A percentile compares a stretch with the other conserved stretches of the same genome.
Conservation (phyloP, 2,329 filamentous ascomycete genomes). For the Beauveria sp. region DNA sequence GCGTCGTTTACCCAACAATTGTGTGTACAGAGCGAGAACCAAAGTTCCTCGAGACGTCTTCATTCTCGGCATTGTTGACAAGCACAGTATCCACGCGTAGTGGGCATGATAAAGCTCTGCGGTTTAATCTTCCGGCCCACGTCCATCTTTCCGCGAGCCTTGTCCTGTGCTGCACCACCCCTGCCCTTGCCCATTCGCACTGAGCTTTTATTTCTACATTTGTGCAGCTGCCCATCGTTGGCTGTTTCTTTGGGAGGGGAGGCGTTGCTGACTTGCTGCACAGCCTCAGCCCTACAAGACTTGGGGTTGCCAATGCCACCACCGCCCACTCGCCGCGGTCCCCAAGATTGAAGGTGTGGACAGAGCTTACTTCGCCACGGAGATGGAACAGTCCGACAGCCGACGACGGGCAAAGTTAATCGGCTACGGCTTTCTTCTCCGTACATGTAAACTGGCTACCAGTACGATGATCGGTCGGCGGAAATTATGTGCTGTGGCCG, state of each 20-base stretch:
- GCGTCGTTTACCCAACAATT: background rate
- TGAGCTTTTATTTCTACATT: background rate
- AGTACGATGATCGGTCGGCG: background rate
- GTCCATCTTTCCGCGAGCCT: background rate
- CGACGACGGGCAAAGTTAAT: background rate
- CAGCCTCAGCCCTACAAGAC: constrained; percentile 8
- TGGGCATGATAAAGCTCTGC: background rate
- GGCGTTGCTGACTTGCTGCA: background rate
- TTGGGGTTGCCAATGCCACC: background rate
- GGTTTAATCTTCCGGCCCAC: background rate
- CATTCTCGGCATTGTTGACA: background rate
- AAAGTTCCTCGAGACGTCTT: background rate
- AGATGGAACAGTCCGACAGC: background rate
- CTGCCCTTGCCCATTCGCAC: background rate
- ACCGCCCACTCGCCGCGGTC: background rate
- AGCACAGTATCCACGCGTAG: background rate
- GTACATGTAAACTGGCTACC: background rate
- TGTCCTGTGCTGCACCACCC: background rate
- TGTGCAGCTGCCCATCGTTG: background rate
- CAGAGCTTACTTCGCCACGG: background rate
- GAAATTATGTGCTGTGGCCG: background rate
- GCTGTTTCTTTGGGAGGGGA: too few relatives aligned
- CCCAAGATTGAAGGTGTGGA: background rate
- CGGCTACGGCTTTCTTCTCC: background rate
- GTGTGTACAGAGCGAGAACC: background rate